Evolutionary conservation across 2,329 filamentous ascomycete genomes (phyloP).

Genomic region (Curvularia spicifera): DNA sequence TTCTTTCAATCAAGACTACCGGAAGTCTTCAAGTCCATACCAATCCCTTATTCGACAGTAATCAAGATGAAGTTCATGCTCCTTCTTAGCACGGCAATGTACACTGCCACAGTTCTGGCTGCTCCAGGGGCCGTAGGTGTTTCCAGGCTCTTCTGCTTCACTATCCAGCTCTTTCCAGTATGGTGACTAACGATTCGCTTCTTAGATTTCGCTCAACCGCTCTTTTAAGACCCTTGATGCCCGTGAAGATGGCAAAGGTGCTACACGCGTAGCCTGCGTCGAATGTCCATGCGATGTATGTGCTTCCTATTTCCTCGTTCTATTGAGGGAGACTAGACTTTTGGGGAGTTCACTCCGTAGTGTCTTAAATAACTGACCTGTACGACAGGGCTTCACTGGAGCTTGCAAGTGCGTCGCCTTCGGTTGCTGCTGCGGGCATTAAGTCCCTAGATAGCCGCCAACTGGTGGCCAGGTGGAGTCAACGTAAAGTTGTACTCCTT

Average conservation of each 20-base stretch:
- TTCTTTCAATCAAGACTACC: background rate
- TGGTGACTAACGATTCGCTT: background rate
- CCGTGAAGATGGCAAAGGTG: slow-evolving; percentile 2
- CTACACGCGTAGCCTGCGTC: slow-evolving; percentile 9
- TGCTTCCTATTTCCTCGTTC: background rate
- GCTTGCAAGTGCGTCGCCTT: background rate
- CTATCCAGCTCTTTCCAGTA: background rate
- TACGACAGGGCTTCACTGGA: background rate
- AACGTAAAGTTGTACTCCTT: background rate
- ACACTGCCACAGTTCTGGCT: slow-evolving; percentile 10
- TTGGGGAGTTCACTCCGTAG: background rate
- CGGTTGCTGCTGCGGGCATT: background rate
- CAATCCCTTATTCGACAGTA: background rate
- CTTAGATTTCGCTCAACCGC: slow-evolving; percentile 10
- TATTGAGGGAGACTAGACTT: background rate
- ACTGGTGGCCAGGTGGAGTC: background rate
- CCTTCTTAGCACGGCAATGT: slow-evolving; percentile 7
- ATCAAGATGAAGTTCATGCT: slow-evolving; percentile 12
- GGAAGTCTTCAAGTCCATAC: background rate
- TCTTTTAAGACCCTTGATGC: slow-evolving; percentile 10
- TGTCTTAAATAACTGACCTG: background rate
- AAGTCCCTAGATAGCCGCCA: background rate
- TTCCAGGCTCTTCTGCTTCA: background rate
- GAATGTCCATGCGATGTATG: slow-evolving; percentile 14
- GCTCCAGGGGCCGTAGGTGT: slow-evolving; percentile 11